These are phyloP conservation scores for Globisporangium echinulatum DNA, from an alignment of 352 stramenopile genomes.

Conservation along the genomic window DNA sequence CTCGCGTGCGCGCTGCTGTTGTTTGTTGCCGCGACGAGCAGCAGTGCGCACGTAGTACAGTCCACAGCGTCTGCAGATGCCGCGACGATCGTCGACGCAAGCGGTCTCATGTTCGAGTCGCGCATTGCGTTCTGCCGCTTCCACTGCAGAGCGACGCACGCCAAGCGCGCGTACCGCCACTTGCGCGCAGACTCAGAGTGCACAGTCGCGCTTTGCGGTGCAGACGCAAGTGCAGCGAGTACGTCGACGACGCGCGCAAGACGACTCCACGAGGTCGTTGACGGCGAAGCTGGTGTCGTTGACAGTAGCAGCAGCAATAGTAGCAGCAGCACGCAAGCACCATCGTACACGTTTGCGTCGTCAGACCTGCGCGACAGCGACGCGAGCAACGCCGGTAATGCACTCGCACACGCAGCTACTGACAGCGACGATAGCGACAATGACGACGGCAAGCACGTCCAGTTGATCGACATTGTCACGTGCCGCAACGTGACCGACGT, in stretches of 20 bases:
- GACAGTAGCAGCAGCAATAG: neutral
- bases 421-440: constrained; percentile 10
- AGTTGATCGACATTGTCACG: constrained; percentile 43
- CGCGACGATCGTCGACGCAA: constrained; percentile 16
- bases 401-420: constrained; percentile 17
- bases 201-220: constrained; percentile 17
- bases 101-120: constrained; percentile 41
- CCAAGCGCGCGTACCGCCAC: constrained; percentile 31
- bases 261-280: too few species aligned
- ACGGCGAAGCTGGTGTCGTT: neutral
- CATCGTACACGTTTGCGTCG: constrained; percentile 20
- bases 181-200: constrained; percentile 33
- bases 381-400: constrained; percentile 18
- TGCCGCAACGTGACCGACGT: constrained; percentile 16
- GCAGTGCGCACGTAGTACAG: too few species aligned
- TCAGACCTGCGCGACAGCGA: constrained; percentile 6
- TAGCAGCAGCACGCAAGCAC: constrained; percentile 6
- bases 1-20: too few species aligned
- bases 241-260: neutral
- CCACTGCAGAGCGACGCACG: constrained; percentile 51
- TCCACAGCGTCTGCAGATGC: too few species aligned
- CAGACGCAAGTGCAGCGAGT: neutral
- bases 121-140: constrained; percentile 46
- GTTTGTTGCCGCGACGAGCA: too few species aligned
- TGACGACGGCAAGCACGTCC: constrained; percentile 34